phyloP scores from a whole-genome alignment of 129 eudicot species.

The Helichrysum umbraculigerum region DNA sequence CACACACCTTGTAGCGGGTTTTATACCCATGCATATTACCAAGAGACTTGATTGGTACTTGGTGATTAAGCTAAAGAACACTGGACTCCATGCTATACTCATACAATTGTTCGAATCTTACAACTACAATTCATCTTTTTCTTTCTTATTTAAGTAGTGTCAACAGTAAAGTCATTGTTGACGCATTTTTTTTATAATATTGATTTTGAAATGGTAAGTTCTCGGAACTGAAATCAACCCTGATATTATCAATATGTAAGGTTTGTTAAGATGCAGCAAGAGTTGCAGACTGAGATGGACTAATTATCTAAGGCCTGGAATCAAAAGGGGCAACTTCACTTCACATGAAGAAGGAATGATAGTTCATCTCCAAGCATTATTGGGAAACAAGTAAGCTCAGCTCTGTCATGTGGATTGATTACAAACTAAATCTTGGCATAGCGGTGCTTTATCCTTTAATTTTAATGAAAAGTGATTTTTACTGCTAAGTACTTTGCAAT shows the following conservation, averaged over 20 bases:
- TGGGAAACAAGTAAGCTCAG: slow-evolving; percentile 78
- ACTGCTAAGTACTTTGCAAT: neutral
- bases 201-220: neutral
- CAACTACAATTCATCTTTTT: neutral
- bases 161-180: too few relatives aligned
- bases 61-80: neutral
- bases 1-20: neutral
- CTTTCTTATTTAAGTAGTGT: too few relatives aligned
- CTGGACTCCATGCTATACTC: neutral
- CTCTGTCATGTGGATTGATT: neutral
- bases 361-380: slow-evolving; percentile 79
- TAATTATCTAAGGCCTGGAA: slow-evolving; percentile 85
- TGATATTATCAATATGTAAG: slow-evolving; percentile 38
- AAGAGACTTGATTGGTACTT: neutral
- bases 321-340: slow-evolving; percentile 88
- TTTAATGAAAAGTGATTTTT: neutral
- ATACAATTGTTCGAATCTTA: neutral
- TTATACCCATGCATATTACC: neutral
- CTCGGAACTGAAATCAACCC: neutral
- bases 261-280: slow-evolving; percentile 86
- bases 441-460: neutral
- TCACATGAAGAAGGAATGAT: slow-evolving; percentile 96
- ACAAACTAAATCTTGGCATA: neutral
- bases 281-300: slow-evolving; percentile 97
- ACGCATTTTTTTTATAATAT: too few relatives aligned